phyloP scores from a whole-genome alignment of 768 basidiomycete genomes.

The Postia placenta region DNA sequence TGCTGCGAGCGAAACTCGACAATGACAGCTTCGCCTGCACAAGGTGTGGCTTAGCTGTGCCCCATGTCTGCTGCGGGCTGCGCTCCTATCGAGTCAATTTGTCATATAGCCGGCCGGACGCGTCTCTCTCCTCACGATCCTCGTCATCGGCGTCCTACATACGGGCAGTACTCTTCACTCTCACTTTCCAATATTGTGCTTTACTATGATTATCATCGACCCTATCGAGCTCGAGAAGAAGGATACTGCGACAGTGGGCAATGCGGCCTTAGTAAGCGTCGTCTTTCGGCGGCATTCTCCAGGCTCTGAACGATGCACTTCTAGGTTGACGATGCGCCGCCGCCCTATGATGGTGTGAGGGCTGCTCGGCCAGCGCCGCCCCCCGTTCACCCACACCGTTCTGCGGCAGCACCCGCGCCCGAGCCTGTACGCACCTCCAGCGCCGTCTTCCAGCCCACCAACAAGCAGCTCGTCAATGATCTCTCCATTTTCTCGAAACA shows the following conservation, averaged over 20 bases:
- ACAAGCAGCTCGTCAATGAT: constrained; percentile 20
- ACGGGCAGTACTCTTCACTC: not conserved
- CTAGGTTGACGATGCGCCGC: not conserved
- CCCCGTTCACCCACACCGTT: not conserved
- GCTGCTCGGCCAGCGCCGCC: not conserved
- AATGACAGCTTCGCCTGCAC: too few species aligned
- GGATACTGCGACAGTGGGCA: too few species aligned
- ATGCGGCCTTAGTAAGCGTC: too few species aligned
- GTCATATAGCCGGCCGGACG: not conserved
- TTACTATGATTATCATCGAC: constrained; percentile 1
- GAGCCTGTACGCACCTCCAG: not conserved
- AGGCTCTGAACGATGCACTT: not conserved
- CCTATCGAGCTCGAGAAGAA: not conserved
- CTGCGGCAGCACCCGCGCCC: not conserved
- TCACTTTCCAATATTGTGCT: not conserved
- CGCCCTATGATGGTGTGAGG: not conserved
- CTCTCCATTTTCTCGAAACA: constrained; percentile 20
- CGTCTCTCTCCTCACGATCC: not conserved
- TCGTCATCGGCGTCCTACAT: not conserved
- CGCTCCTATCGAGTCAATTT: not conserved
- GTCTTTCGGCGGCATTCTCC: too few species aligned
- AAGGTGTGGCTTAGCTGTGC: too few species aligned
- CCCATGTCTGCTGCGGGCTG: not conserved
- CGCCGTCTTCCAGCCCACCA: constrained; percentile 12
- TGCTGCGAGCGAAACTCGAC: too few species aligned